A percentile compares a stretch with the other conserved stretches of the same genome.
Conservation (phyloP, 352 stramenopile genomes). For the Elongisporangium undulatum region DNA sequence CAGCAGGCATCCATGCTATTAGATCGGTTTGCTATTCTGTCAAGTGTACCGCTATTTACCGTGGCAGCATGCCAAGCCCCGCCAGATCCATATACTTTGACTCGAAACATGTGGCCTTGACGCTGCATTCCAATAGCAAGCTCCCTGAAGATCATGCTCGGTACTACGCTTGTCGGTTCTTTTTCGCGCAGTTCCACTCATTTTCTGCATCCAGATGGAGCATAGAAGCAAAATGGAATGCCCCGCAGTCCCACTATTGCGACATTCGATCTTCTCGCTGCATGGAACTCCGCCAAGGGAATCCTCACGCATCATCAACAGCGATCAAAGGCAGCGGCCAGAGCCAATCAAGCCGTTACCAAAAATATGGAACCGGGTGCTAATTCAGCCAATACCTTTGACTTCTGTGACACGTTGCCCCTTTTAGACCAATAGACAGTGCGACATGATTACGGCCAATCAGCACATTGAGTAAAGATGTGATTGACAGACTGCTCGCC, state of each 20-base stretch:
- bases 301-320: neutral
- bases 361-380: neutral
- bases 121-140: neutral
- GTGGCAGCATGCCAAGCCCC: too few relatives aligned
- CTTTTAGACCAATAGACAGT: neutral
- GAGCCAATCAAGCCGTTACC: neutral
- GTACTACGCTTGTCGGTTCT: neutral
- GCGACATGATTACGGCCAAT: neutral
- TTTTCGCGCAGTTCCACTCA: neutral
- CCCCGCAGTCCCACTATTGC: neutral
- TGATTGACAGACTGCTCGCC: neutral
- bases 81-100: neutral
- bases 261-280: neutral
- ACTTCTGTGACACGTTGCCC: neutral
- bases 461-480: neutral
- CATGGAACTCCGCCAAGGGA: neutral
- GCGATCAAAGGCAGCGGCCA: neutral
- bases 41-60: neutral
- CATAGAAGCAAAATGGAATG: neutral
- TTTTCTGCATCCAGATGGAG: neutral
- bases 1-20: neutral
- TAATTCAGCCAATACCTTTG: neutral
- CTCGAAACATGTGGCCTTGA: neutral
- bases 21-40: neutral
- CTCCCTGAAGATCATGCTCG: neutral